Percentiles rank a stretch among this genome's conserved stretches.
These are phyloP conservation scores for Coniferiporia weirii DNA, from an alignment of 1,284 basidiomycete genomes.

Conservation along the genomic window DNA sequence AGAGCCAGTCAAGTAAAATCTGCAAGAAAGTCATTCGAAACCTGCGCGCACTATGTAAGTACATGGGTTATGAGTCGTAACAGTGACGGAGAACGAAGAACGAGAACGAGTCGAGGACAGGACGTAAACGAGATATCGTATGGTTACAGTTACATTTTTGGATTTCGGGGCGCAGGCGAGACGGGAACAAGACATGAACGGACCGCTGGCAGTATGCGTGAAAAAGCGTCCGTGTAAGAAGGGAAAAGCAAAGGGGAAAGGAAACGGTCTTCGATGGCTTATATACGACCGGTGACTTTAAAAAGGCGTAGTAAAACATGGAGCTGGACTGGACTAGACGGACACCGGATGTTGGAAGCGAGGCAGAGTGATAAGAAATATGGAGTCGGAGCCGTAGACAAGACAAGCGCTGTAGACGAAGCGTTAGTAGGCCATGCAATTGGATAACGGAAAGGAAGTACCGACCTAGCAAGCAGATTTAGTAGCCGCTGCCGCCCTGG, in stretches of 20 bases:
- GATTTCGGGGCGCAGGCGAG: background rate
- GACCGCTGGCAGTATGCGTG: background rate
- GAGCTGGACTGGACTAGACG: background rate
- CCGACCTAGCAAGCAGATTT: constrained; percentile 4
- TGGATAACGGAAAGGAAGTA: background rate
- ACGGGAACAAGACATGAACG: background rate
- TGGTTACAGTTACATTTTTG: constrained; percentile 16
- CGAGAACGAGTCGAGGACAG: background rate
- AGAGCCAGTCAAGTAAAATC: too few relatives aligned
- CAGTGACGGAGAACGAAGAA: background rate
- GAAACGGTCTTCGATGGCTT: background rate
- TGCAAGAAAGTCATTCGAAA: background rate
- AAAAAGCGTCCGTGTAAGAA: background rate
- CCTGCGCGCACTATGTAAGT: background rate
- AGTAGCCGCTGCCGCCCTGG: constrained; percentile 27
- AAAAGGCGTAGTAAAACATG: background rate
- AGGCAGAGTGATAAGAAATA: background rate
- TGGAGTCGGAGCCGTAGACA: constrained; percentile 9
- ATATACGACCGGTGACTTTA: background rate
- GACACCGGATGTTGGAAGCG: constrained; percentile 11
- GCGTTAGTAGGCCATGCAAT: background rate
- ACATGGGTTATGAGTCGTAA: background rate
- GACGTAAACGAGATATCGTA: constrained; percentile 3
- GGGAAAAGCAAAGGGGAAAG: background rate
- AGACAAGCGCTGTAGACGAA: background rate